A percentile compares a stretch with the other conserved stretches of the same genome.
Conservation (phyloP, 768 basidiomycete genomes). For the Infundibulicybe gibba region DNA sequence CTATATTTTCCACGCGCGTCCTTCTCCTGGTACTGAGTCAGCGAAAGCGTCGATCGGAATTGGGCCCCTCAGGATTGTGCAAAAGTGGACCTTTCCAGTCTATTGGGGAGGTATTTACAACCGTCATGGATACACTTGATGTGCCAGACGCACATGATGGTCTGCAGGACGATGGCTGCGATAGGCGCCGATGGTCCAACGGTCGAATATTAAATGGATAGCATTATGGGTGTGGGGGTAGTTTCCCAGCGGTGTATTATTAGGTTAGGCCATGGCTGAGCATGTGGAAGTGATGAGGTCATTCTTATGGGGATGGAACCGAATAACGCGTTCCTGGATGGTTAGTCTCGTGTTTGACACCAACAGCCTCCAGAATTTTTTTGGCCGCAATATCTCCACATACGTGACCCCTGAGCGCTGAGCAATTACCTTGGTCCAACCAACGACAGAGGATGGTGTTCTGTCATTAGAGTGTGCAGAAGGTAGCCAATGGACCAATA, state of each 20-base stretch:
- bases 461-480: background rate
- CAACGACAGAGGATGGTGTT: background rate
- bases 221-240: background rate
- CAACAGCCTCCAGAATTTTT: too few species aligned
- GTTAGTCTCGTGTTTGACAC: too few species aligned
- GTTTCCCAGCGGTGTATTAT: too few species aligned
- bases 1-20: slow-evolving; percentile 25
- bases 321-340: too few species aligned
- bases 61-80: background rate
- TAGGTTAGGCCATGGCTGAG: too few species aligned
- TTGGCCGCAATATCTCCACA: too few species aligned
- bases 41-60: background rate
- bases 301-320: too few species aligned
- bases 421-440: background rate
- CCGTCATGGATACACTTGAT: background rate
- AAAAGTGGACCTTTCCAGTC: background rate
- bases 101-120: slow-evolving; percentile 1
- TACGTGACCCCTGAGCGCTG: too few species aligned
- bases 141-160: background rate
- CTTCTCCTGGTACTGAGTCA: slow-evolving; percentile 21
- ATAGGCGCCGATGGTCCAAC: background rate
- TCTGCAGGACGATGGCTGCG: background rate
- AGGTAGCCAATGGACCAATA: background rate
- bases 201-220: background rate
- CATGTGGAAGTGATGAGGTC: too few species aligned